phyloP scores from a whole-genome alignment of 108 stramenopile species.

The Poteriospumella lacustris region DNA sequence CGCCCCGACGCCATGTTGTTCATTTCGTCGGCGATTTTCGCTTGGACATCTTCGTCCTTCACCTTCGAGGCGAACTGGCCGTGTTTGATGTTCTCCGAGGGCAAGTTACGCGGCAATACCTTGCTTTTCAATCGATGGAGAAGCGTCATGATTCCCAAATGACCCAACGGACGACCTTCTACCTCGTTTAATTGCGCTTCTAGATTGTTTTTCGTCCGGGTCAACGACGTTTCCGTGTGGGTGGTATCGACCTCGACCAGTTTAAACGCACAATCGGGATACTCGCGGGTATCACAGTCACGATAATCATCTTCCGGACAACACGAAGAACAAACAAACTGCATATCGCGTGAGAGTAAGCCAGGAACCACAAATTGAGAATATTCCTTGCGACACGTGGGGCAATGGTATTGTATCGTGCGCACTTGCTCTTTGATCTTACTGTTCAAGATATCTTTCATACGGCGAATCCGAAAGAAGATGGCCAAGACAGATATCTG shows the following conservation, averaged over 20 bases:
- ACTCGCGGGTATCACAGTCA: background rate
- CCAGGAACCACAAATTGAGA: background rate
- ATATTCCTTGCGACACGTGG: background rate
- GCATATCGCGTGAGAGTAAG: background rate
- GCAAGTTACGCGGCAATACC: conserved; percentile 1
- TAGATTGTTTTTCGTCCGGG: background rate
- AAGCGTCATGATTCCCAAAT: background rate
- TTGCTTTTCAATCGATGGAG: background rate
- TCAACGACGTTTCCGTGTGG: background rate
- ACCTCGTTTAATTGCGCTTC: background rate
- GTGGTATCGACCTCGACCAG: conserved; percentile 1
- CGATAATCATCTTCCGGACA: conserved; percentile 17
- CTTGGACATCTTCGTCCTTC: background rate
- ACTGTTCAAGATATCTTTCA: background rate
- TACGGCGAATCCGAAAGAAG: background rate
- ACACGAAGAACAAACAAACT: conserved; percentile 23
- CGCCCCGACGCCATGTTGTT: background rate
- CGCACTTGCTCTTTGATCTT: background rate
- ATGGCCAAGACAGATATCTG: conserved; percentile 3
- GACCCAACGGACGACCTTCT: background rate
- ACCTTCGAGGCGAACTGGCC: background rate
- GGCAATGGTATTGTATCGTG: background rate
- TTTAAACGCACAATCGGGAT: too few relatives aligned
- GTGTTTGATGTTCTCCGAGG: conserved; percentile 12
- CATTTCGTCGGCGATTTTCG: background rate